A percentile compares a stretch with the other conserved stretches of the same genome.
phyloP scores from a whole-genome alignment of 2,329 filamentous ascomycete genomes.

The Calonectria honghensis region DNA sequence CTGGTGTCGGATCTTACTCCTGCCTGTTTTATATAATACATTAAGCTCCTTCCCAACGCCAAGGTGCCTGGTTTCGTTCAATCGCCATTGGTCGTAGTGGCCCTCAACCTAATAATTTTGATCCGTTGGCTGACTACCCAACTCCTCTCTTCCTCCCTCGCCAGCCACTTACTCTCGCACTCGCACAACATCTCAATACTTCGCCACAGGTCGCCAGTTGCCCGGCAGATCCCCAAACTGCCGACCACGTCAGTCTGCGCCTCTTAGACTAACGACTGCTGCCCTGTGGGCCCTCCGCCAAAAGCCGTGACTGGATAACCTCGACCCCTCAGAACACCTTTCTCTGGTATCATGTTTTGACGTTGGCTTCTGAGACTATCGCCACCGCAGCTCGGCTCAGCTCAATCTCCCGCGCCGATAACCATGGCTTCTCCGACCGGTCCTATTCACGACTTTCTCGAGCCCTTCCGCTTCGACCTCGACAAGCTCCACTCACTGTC shows the following conservation, averaged over 20 bases:
- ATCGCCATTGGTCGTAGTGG: conserved; percentile 16
- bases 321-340: conserved; percentile 9
- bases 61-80: conserved; percentile 7
- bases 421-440: conserved; percentile 43
- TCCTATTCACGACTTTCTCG: conserved; percentile 67
- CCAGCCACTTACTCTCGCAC: conserved; percentile 2
- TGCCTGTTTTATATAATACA: not conserved
- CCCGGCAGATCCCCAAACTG: not conserved
- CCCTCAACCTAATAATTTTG: conserved; percentile 22
- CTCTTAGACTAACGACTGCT: conserved; percentile 1
- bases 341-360: conserved; percentile 23
- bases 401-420: not conserved
- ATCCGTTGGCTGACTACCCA: conserved; percentile 25
- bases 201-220: conserved; percentile 18
- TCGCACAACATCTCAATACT: conserved; percentile 24
- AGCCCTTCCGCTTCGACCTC: conserved; percentile 69
- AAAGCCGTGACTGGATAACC: conserved; percentile 1
- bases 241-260: conserved; percentile 9
- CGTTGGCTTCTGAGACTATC: conserved; percentile 7
- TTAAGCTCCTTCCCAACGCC: conserved; percentile 9
- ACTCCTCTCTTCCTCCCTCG: conserved; percentile 19
- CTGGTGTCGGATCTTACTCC: conserved; percentile 8
- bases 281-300: conserved; percentile 25
- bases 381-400: not conserved
- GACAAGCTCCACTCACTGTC: conserved; percentile 68